Conservation (phyloP, 768 basidiomycete species). For the Trametes meyenii region DNA sequence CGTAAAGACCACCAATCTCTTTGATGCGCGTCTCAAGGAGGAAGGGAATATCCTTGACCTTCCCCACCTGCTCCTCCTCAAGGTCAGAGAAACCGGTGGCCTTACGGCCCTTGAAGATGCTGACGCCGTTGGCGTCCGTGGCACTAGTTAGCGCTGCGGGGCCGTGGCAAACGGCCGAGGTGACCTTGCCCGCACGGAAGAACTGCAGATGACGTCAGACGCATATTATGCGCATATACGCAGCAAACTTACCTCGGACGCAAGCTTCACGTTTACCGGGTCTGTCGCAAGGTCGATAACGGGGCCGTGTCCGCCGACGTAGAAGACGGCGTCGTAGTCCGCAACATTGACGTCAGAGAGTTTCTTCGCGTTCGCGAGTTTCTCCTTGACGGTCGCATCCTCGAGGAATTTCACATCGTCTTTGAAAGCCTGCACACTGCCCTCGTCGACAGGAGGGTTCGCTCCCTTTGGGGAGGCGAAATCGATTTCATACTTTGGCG, state of each 20-base stretch:
- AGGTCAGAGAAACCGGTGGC: constrained; percentile 72
- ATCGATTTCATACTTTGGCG: constrained; percentile 44
- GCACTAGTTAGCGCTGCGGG: constrained; percentile 68
- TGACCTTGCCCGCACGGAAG: constrained; percentile 66
- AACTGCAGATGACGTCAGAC: constrained; percentile 46
- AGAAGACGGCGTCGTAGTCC: constrained; percentile 77
- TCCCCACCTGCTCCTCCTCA: constrained; percentile 58
- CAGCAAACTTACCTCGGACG: constrained; percentile 48
- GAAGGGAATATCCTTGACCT: constrained; percentile 62
- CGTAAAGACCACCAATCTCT: constrained; percentile 65
- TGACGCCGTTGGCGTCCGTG: constrained; percentile 56
- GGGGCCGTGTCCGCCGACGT: constrained; percentile 80
- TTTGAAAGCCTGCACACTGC: constrained; percentile 53
- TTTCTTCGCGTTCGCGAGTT: constrained; percentile 59
- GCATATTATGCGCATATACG: neutral
- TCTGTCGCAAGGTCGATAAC: constrained; percentile 70
- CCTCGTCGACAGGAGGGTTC: constrained; percentile 69
- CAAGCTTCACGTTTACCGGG: constrained; percentile 56
- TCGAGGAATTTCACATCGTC: constrained; percentile 64
- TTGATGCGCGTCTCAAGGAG: constrained; percentile 65
- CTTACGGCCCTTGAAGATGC: constrained; percentile 62
- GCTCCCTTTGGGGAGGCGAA: constrained; percentile 53
- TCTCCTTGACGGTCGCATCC: constrained; percentile 52
- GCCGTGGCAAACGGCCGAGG: constrained; percentile 80
- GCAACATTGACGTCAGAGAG: constrained; percentile 57